phyloP scores from a whole-genome alignment of 306 rosid species.

The Quercus berberidifolia region DNA sequence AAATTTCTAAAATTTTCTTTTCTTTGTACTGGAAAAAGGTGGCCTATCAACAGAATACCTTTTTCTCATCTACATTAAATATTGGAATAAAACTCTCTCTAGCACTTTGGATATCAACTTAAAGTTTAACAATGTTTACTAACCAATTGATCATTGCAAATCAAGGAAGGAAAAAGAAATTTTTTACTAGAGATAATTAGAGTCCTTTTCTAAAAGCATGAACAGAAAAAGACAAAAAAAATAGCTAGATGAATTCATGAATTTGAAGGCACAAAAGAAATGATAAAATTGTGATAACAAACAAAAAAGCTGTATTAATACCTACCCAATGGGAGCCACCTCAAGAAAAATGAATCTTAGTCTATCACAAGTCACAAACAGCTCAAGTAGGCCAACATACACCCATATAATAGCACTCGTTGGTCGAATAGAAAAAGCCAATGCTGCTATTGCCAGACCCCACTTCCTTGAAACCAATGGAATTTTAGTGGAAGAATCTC shows the following conservation, averaged over 20 bases:
- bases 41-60: neutral
- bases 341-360: conserved; percentile 60
- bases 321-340: conserved; percentile 89
- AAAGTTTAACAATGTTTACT: neutral
- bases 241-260: neutral
- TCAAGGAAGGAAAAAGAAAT: neutral
- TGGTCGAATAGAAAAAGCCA: conserved; percentile 84
- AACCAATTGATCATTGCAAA: neutral
- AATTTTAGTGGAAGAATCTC: conserved; percentile 32
- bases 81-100: neutral
- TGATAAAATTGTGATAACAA: neutral
- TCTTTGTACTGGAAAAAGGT: neutral
- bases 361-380: conserved; percentile 42
- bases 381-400: conserved; percentile 75
- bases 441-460: conserved; percentile 70
- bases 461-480: conserved; percentile 62
- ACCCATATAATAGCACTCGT: conserved; percentile 86
- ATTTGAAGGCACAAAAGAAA: neutral
- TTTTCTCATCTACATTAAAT: neutral
- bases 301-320: conserved; percentile 20
- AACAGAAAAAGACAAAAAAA: neutral
- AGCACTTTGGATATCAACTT: neutral
- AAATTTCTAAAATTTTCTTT: neutral
- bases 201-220: neutral
- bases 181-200: neutral